These are phyloP conservation scores for Phytopythium boreale DNA, from an alignment of 352 stramenopile species.

Conservation along the genomic window DNA sequence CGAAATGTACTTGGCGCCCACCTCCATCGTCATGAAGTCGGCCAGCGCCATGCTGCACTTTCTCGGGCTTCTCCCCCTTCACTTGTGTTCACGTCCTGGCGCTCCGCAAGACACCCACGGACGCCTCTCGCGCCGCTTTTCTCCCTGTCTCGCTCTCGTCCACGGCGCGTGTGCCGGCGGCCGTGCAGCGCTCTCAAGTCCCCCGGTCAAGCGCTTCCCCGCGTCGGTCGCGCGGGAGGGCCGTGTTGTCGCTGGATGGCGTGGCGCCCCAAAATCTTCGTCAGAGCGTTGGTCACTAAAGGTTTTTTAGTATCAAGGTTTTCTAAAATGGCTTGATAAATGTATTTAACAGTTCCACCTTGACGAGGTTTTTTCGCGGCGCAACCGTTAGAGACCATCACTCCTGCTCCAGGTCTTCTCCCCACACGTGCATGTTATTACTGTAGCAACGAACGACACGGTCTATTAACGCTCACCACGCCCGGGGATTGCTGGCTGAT, in stretches of 20 bases:
- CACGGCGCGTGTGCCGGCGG: not conserved
- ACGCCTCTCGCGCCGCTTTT: not conserved
- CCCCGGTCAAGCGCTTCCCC: not conserved
- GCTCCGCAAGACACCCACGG: not conserved
- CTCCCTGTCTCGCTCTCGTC: not conserved
- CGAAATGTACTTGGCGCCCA: slow-evolving; percentile 73
- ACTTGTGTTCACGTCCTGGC: not conserved
- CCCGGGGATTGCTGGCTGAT: not conserved
- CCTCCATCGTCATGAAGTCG: slow-evolving; percentile 74
- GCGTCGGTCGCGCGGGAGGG: slow-evolving; percentile 1
- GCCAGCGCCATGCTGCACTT: slow-evolving; percentile 49
- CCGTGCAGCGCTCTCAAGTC: slow-evolving; percentile 9
- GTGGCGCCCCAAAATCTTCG: slow-evolving; percentile 36
- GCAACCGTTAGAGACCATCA: slow-evolving; percentile 7
- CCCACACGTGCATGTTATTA: not conserved
- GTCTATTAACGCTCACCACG: not conserved
- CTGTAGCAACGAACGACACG: not conserved
- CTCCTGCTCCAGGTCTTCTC: not conserved
- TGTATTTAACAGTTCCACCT: slow-evolving; percentile 13
- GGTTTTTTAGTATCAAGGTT: slow-evolving; percentile 17
- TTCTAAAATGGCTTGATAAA: slow-evolving; percentile 6
- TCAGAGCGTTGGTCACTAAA: slow-evolving; percentile 33
- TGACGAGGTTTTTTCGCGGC: slow-evolving; percentile 4
- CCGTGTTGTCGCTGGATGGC: slow-evolving; percentile 20
- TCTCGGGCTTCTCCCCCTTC: not conserved